Evolutionary conservation across 1,139 yeast species (phyloP).

Genomic region (Magnusiomyces sp.): DNA sequence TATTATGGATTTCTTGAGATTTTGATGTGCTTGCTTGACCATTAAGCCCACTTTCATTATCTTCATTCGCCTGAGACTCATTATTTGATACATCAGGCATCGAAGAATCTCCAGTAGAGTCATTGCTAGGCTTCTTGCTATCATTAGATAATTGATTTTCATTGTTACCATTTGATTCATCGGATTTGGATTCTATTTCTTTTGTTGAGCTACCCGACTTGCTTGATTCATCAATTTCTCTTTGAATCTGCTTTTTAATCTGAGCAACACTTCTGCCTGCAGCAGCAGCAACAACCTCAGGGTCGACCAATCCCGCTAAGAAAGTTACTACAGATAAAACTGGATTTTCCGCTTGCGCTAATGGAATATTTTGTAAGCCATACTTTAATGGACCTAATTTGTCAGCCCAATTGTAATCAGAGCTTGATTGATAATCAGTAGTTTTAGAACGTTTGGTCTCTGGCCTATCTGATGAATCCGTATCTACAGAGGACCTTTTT

Average conservation of each 20-base stretch:
- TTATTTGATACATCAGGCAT: neutral
- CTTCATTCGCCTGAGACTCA: too few relatives aligned
- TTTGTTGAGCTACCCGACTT: conserved; percentile 6
- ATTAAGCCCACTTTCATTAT: too few relatives aligned
- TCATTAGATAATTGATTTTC: conserved; percentile 6
- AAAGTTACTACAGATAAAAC: conserved; percentile 85
- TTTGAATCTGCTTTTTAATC: conserved; percentile 38
- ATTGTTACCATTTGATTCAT: conserved; percentile 11
- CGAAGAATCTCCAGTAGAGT: neutral
- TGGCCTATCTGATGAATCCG: too few relatives aligned
- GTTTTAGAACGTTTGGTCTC: neutral
- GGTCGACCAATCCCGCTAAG: conserved; percentile 76
- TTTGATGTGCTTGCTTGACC: neutral
- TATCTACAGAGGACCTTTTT: conserved; percentile 22
- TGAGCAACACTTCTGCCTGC: conserved; percentile 34
- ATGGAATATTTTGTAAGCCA: conserved; percentile 70
- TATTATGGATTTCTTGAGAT: neutral
- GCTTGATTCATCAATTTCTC: conserved; percentile 20
- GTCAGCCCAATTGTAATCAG: conserved; percentile 18
- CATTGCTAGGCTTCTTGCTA: neutral
- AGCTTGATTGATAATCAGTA: neutral
- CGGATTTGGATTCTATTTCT: conserved; percentile 12
- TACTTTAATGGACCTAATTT: conserved; percentile 68
- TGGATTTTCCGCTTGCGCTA: conserved; percentile 82
- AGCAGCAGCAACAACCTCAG: conserved; percentile 83